Percentiles rank a stretch among this genome's conserved stretches.
Conservation (phyloP, 257 asterid genomes). For the Scutellaria baicalensis region DNA sequence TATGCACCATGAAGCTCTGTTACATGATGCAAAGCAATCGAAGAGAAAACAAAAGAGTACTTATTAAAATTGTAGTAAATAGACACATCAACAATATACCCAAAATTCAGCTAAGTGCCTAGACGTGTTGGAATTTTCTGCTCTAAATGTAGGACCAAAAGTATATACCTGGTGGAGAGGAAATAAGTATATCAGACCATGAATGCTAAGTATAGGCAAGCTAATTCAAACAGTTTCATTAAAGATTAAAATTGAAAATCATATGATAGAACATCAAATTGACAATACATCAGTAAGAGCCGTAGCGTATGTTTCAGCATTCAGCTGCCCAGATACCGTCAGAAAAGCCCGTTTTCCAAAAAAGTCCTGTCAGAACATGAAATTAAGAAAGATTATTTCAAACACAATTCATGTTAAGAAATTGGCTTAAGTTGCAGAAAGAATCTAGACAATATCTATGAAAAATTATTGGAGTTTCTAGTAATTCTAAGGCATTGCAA, state of each 20-base stretch:
- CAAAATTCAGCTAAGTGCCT: conserved; percentile 97
- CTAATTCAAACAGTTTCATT: conserved; percentile 7
- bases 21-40: background rate
- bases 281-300: conserved; percentile 82
- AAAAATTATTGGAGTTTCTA: background rate
- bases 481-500: conserved; percentile 2
- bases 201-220: background rate
- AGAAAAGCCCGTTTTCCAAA: conserved; percentile 93
- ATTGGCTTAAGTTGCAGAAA: conserved; percentile 5
- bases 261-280: background rate
- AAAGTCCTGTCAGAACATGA: conserved; percentile 63
- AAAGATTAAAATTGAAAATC: background rate
- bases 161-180: conserved; percentile 71
- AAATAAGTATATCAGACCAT: conserved; percentile 8
- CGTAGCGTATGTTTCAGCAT: conserved; percentile 97
- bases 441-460: background rate
- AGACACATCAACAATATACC: conserved; percentile 36
- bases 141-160: conserved; percentile 98
- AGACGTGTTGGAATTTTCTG: conserved; percentile 94
- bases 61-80: background rate
- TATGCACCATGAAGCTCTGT: background rate
- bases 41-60: conserved; percentile 2
- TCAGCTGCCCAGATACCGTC: conserved; percentile 97
- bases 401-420: background rate
- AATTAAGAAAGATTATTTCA: background rate